Percentiles rank a stretch among this genome's conserved stretches.
These are phyloP conservation scores for Apiospora sp. DNA, from an alignment of 2,329 filamentous ascomycete species.

Conservation along the genomic window DNA sequence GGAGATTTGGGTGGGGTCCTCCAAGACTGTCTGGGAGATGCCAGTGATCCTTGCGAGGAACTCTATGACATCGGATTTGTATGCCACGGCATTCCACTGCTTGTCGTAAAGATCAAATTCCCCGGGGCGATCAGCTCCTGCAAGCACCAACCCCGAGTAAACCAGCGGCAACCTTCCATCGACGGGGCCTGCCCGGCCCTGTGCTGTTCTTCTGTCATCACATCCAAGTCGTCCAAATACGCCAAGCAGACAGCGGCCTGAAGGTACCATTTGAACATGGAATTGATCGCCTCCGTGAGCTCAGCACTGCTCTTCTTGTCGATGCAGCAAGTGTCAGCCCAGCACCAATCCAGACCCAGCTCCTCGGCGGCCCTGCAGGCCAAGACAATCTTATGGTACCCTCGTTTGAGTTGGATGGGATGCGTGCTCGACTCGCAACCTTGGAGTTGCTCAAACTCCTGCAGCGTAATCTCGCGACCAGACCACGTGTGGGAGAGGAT, in stretches of 20 bases:
- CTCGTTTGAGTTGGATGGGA: neutral
- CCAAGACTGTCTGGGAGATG: neutral
- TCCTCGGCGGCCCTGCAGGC: neutral
- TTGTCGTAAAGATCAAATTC: constrained; percentile 31
- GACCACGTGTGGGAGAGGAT: neutral
- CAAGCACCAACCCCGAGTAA: constrained; percentile 35
- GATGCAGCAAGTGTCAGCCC: neutral
- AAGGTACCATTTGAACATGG: neutral
- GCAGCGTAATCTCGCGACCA: neutral
- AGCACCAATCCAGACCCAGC: neutral
- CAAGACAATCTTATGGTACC: neutral
- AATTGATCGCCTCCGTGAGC: neutral
- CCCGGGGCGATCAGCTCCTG: constrained; percentile 33
- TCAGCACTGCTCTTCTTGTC: neutral
- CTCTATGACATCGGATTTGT: neutral
- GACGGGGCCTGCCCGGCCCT: neutral
- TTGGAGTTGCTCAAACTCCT: neutral
- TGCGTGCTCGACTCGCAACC: neutral
- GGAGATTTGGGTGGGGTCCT: neutral
- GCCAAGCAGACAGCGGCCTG: neutral
- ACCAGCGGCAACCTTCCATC: neutral
- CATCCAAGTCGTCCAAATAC: neutral
- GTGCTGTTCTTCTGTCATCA: neutral
- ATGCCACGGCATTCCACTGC: constrained; percentile 4
- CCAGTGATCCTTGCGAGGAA: neutral